A percentile compares a stretch with the other conserved stretches of the same genome.
Evolutionary conservation across 2,329 filamentous ascomycete species (phyloP).

Genomic region (Beauveria sp.): DNA sequence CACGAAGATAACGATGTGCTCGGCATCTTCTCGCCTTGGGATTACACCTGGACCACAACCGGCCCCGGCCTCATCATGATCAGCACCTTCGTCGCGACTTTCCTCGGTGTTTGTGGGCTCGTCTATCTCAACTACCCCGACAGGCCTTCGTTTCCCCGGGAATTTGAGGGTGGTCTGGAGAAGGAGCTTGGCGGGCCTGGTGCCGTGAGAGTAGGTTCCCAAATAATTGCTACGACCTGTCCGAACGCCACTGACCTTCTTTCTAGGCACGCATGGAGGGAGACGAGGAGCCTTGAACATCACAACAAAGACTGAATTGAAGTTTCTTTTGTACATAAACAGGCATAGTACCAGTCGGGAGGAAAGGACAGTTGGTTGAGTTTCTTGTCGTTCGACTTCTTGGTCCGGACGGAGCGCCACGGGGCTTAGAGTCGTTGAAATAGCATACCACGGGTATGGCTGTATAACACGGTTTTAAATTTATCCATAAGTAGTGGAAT

Average conservation of each 20-base stretch:
- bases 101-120: conserved; percentile 57
- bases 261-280: conserved; percentile 45
- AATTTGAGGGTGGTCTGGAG: conserved; percentile 66
- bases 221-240: conserved; percentile 14
- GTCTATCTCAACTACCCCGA: conserved; percentile 68
- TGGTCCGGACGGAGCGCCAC: background rate
- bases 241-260: conserved; percentile 1
- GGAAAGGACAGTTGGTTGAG: background rate
- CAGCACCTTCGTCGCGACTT: conserved; percentile 55
- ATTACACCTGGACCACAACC: conserved; percentile 76
- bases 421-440: background rate
- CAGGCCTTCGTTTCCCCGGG: conserved; percentile 58
- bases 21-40: conserved; percentile 79
- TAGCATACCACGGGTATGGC: conserved; percentile 8
- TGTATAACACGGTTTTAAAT: conserved; percentile 3
- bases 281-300: conserved; percentile 42
- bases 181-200: conserved; percentile 65
- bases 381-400: conserved; percentile 4
- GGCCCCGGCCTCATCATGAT: conserved; percentile 63
- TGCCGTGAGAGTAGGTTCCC: conserved; percentile 53
- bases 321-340: conserved; percentile 29
- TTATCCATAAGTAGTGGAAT: too few species aligned
- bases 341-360: conserved; percentile 4
- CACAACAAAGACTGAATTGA: conserved; percentile 15
- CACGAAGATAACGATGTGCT: conserved; percentile 95